Evolutionary conservation across 2,329 filamentous ascomycete genomes (phyloP), one percentile per base, ranked within the genome.

Genomic region (Cadophora sp.): DNA sequence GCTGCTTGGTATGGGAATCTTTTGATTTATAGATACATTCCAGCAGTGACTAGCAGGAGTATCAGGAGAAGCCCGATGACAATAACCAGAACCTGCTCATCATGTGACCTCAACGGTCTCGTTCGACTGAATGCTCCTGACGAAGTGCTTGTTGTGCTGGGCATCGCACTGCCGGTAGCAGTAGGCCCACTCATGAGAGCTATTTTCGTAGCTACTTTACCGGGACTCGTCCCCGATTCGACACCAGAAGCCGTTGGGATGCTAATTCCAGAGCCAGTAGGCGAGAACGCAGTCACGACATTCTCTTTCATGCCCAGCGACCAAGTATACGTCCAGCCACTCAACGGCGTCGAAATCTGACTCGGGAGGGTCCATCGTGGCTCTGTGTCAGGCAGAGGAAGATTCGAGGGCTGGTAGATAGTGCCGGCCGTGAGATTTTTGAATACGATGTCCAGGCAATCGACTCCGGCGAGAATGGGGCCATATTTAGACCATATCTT

Each of bases 131-230:
- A 53, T n/a, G 24, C 14, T 13, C 50, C 27, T 33, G 50, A 53
- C 11, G 50, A 53, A 8, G 50, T 53, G 27, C 50, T 53, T 18
- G 50, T 53, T 8, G 50, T 53, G 30, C 50, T 53, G 24, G 27
- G 24, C 9, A 24, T 24, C 16, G 50, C 50, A 53, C 22, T 30
- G 6, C 24, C 24, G 18, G 27, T 53, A 53, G 4, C 16, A 18
- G 50, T 30, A 33, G 50, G 24, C 9, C 27, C 50, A 8, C 2
- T 33, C 1, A 24, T 33, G 50, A 4, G 27, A 27, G n/a, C 30
- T 53, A 4, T 8, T n/a, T 2, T 33, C 14, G 50, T 33, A 13
- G 14, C 6, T 30, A 3, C n/a, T 33, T 14, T 24, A 7, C 24
- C 6, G 27, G 27, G 6, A 4, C 4, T 30, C 6, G 27, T 30